Evolutionary conservation across 2,329 filamentous ascomycete species (phyloP).

Genomic region (Hyphodiscus sp.): DNA sequence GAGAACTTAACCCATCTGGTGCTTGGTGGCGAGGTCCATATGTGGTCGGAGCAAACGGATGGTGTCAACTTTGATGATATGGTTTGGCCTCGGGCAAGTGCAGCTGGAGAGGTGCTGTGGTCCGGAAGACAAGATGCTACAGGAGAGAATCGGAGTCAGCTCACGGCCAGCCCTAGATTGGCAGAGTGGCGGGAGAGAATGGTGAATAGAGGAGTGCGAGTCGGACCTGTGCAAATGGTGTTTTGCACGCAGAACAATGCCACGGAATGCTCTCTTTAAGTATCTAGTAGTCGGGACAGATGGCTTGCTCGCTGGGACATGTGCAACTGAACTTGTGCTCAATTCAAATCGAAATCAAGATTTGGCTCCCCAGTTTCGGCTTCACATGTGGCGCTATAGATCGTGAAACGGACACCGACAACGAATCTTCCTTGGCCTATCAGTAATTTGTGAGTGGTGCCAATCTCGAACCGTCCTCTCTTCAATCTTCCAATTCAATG

Average conservation of each 20-base stretch:
- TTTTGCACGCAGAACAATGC: conserved; percentile 61
- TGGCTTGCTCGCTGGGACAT: background rate
- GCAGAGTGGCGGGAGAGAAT: conserved; percentile 72
- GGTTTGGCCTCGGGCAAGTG: conserved; percentile 71
- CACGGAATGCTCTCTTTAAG: conserved; percentile 37
- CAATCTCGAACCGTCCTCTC: background rate
- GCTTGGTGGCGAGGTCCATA: conserved; percentile 72
- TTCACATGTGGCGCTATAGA: background rate
- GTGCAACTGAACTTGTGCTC: background rate
- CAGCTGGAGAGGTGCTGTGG: conserved; percentile 76
- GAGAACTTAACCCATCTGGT: conserved; percentile 58
- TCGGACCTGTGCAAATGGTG: conserved; percentile 63
- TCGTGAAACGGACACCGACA: background rate
- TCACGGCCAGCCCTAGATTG: conserved; percentile 62
- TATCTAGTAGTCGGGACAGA: background rate
- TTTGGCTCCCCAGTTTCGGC: background rate
- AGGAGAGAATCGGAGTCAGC: conserved; percentile 64
- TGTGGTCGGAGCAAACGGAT: conserved; percentile 81
- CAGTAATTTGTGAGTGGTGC: too few relatives aligned
- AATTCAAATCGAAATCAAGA: background rate
- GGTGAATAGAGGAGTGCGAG: conserved; percentile 58
- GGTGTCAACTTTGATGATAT: conserved; percentile 66
- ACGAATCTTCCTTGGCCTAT: background rate
- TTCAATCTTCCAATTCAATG: background rate
- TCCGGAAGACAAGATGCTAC: conserved; percentile 59